Evolutionary conservation across 495 filamentous ascomycete genomes (phyloP).

Genomic region (Xylaria bambusicola): DNA sequence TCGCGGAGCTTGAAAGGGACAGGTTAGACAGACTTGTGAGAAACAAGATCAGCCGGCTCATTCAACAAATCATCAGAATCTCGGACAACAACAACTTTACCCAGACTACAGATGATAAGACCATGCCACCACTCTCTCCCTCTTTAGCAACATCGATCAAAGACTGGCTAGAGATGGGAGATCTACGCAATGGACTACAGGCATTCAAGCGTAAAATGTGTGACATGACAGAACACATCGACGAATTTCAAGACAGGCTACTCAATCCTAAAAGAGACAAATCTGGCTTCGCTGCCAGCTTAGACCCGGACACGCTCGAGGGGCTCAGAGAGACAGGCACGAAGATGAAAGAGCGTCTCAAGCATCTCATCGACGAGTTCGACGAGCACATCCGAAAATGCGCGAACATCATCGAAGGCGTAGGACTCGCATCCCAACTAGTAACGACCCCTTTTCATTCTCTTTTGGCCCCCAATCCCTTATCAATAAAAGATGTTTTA

Average conservation of each 20-base stretch:
- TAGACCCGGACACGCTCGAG: neutral
- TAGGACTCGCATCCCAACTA: constrained; percentile 6
- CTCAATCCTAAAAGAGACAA: neutral
- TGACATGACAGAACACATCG: constrained; percentile 2
- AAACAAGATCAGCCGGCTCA: neutral
- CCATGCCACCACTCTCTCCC: neutral
- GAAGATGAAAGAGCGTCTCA: neutral
- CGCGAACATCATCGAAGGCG: neutral
- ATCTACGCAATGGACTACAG: neutral
- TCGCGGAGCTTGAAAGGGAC: neutral
- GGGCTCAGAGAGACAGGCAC: neutral
- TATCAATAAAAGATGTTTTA: too few species aligned
- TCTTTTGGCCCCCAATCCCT: too few species aligned
- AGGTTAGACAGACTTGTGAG: neutral
- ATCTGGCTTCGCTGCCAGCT: neutral
- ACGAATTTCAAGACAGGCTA: constrained; percentile 1
- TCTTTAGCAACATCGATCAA: neutral
- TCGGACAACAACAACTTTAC: neutral
- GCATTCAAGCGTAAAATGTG: constrained; percentile 9
- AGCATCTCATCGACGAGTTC: constrained; percentile 11
- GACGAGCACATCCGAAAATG: constrained; percentile 7
- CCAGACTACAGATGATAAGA: neutral
- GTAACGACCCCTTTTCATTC: too few species aligned
- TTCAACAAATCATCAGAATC: neutral
- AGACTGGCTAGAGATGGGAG: constrained; percentile 4